A percentile compares a stretch with the other conserved stretches of the same genome.
Conservation (phyloP, 805 yeast genomes). For the Candida oleophila region DNA sequence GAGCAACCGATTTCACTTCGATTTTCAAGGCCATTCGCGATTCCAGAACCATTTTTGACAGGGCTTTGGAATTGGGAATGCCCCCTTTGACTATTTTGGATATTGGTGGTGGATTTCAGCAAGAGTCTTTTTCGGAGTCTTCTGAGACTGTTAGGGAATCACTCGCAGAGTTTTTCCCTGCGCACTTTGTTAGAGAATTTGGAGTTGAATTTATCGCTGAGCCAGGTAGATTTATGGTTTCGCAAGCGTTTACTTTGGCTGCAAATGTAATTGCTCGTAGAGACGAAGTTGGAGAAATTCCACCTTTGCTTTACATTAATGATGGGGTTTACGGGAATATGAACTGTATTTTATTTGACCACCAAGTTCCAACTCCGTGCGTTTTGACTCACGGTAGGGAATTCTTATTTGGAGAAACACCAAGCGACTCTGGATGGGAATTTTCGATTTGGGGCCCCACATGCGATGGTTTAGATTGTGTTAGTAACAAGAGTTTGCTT, state of each 20-base stretch:
- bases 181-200: constrained; percentile 19
- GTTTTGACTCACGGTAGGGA: constrained; percentile 58
- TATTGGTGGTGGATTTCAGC: constrained; percentile 91
- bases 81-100: constrained; percentile 49
- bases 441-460: constrained; percentile 98
- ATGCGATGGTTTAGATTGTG: constrained; percentile 93
- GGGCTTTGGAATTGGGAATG: constrained; percentile 44
- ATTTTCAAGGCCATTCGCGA: constrained; percentile 71
- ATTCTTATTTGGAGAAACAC: constrained; percentile 33
- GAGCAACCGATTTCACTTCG: constrained; percentile 72
- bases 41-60: constrained; percentile 65
- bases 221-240: constrained; percentile 89
- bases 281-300: constrained; percentile 18
- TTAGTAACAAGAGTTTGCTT: constrained; percentile 52
- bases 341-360: constrained; percentile 92
- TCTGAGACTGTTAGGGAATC: constrained; percentile 56
- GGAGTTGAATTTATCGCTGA: constrained; percentile 70
- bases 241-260: constrained; percentile 82
- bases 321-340: constrained; percentile 96
- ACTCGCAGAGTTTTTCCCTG: constrained; percentile 61
- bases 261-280: constrained; percentile 86
- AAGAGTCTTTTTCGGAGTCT: constrained; percentile 57
- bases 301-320: constrained; percentile 73
- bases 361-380: constrained; percentile 72
- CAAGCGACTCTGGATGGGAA: constrained; percentile 21